Base-by-base conservation (phyloP, 192 early-diverging fungal genomes). In the Coemansia aciculifera region DNA sequence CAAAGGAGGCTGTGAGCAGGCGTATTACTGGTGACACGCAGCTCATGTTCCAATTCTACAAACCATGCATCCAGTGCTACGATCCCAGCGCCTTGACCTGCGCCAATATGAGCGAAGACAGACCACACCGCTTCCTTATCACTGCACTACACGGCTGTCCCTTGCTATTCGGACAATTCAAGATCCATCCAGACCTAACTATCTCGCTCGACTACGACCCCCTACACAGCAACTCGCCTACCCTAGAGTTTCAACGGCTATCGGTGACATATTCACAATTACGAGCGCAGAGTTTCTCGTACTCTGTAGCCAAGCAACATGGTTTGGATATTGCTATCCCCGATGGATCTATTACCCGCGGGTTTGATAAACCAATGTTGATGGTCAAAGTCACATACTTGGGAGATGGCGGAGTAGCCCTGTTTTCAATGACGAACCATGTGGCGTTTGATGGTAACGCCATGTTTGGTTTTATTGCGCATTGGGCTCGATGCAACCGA, bases 11-110 rank as follows among this genome's bases (percentile, higher is more conserved):
- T 19, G 51, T 66, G 21, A 66, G 51, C 34, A 19, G 66, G 8
- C 38, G 39, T 17, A 66, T 77, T 5, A 77, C 69, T 2, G 66
- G 72, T 24, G 78, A 79, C 64, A 79, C 78, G 42, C 78, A 79
- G 63, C 74, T 79, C n/a, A 79, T 79, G 78, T 79, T 79, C 64
- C 78, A 79, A 57, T 79, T 79, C 39, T 79, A 79, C 78, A 79
- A 79, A 27, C 72, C 78, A 2, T 73, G 71, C 37, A 74, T 79
- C 48, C 78, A 79, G 21, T 79, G 63, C 60, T 79, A 72, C 34
- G 66, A 38, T 34, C 77, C 77, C 3, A 40, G 38, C 10, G 38
- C 38, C 0, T 13, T 40, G 38, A 24, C 48, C 21, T 5, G 19
- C 48, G 24, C 21, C 10, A 24, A 1, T 61, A 79, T 79, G 72